Base-by-base conservation (phyloP, 495 filamentous ascomycete species). In the Talaromyces nanjingensis region DNA sequence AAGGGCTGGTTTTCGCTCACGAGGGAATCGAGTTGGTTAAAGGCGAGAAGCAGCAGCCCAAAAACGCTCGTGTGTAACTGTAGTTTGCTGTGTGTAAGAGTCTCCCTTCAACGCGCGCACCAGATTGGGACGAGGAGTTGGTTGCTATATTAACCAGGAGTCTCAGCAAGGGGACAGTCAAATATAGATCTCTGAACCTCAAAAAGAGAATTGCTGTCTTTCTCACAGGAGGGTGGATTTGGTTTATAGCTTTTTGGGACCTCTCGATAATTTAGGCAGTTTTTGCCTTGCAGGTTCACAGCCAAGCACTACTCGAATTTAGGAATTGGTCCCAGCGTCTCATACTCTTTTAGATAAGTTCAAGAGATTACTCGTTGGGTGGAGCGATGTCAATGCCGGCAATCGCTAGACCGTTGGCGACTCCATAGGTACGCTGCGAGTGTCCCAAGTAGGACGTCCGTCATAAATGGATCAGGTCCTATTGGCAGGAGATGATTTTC, bases 181-280 rank as follows among this genome's bases (percentile, higher is more conserved):
- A 62, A 59, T 59, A 59, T 59, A 37, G 29, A 22, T 20, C 27
- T 37, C n/a, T 37, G 29, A 33, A 37, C 14, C 29, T 37, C 31
- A 25, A 59, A 64, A 39, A 64, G 29, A 59, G 52, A 45, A 64
- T 4, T 25, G 2, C n/a, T 64, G 22, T 34, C 61, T 39, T 56
- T 24, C 31, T 20, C 12, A 64, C 18, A 58, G 62, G 37, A 64
- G 53, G 62, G 62, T 64, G 53, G 62, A 59, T 64, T 57, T 59
- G 52, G 62, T 64, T 64, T 64, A 64, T 64, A 64, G 62, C 33
- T 64, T 64, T 64, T 59, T 39, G 24, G 29, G 53, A 9, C 22
- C 34, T 34, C 20, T 64, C 33, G 42, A 33, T 11, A 12, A 29
- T 16, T 59, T 53, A 33, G 49, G 52, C n/a, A 22, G 33, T 37